These are phyloP conservation scores for Neofusicoccum parvum DNA, from an alignment of 2,329 filamentous ascomycete species.

Conservation along the genomic window DNA sequence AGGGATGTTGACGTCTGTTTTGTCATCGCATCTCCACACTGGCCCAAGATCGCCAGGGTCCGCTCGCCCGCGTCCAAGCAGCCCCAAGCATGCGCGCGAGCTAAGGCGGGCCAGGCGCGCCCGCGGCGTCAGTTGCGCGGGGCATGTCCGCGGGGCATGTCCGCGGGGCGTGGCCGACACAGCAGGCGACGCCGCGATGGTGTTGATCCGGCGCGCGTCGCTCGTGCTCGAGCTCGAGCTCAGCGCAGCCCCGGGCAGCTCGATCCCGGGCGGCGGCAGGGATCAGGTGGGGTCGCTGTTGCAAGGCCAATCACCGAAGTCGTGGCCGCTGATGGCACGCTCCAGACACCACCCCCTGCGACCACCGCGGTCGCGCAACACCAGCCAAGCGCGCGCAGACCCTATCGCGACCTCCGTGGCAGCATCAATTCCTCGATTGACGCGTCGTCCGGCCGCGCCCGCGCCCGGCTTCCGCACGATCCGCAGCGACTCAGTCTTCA, in stretches of 20 bases:
- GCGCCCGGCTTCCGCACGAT: neutral
- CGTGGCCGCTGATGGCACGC: neutral
- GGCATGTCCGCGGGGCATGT: neutral
- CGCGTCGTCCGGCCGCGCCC: neutral
- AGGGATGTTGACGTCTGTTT: neutral
- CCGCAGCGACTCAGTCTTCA: slow-evolving; percentile 26
- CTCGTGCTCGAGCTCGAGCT: neutral
- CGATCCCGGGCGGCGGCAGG: neutral
- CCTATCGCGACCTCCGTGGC: neutral
- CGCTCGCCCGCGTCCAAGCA: neutral
- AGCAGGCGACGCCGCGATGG: neutral
- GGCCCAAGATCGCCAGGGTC: slow-evolving; percentile 15
- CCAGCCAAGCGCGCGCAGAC: neutral
- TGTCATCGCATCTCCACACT: slow-evolving; percentile 18
- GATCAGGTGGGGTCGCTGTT: slow-evolving; percentile 1
- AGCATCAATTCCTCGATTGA: slow-evolving; percentile 2
- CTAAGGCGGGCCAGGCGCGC: neutral
- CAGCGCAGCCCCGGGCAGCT: neutral
- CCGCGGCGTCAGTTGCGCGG: neutral
- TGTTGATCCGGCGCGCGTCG: neutral
- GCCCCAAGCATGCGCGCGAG: neutral
- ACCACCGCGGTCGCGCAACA: neutral
- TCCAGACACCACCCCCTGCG: neutral
- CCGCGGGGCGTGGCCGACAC: neutral
- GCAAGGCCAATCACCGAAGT: slow-evolving; percentile 2